These are phyloP conservation scores for Betula pendula DNA, from an alignment of 306 rosid genomes.

Conservation along the genomic window DNA sequence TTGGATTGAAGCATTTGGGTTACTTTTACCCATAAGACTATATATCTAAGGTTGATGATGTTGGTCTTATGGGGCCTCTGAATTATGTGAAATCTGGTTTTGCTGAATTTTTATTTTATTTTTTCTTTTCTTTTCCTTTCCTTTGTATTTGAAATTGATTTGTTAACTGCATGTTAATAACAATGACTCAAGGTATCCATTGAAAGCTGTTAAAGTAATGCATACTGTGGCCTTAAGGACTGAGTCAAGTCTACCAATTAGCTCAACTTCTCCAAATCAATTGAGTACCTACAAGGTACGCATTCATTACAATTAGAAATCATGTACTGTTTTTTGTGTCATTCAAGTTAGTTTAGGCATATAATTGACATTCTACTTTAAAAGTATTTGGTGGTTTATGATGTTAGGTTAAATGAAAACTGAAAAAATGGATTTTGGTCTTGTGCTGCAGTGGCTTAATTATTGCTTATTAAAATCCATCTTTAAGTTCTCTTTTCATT, in stretches of 20 bases:
- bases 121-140: no score
- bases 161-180: conserved; percentile 16
- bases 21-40: neutral
- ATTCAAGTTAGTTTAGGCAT: neutral
- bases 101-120: conserved; percentile 2
- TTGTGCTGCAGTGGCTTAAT: neutral
- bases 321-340: neutral
- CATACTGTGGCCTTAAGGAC: conserved; percentile 86
- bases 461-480: conserved; percentile 9
- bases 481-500: neutral
- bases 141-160: conserved; percentile 18
- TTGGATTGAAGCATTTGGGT: neutral
- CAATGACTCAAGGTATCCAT: conserved; percentile 66
- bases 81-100: neutral
- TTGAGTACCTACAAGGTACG: conserved; percentile 52
- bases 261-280: conserved; percentile 47
- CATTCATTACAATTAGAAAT: conserved; percentile 8
- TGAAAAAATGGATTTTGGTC: neutral
- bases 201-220: conserved; percentile 96
- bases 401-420: neutral
- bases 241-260: conserved; percentile 56
- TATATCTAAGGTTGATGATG: neutral
- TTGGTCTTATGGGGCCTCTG: neutral
- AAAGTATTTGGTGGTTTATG: neutral
- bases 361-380: neutral